A percentile compares a stretch with the other conserved stretches of the same genome.
phyloP scores from a whole-genome alignment of 805 yeast genomes.

The Sungouiozyma intestinalis region DNA sequence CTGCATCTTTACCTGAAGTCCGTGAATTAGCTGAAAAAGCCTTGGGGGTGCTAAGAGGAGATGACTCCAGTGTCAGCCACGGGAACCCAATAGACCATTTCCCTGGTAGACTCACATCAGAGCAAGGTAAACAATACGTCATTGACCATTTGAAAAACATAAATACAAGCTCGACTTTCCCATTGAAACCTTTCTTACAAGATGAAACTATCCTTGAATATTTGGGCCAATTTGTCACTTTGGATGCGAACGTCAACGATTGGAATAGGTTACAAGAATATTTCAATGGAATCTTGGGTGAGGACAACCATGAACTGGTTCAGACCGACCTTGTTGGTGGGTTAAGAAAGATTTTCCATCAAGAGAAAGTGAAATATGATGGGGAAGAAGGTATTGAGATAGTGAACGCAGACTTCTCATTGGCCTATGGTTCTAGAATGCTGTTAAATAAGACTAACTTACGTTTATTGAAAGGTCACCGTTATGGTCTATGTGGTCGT shows the following conservation, averaged over 20 bases:
- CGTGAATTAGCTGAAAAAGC: conserved; percentile 90
- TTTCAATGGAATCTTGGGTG: conserved; percentile 34
- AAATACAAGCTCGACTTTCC: conserved; percentile 5
- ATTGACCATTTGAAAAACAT: conserved; percentile 16
- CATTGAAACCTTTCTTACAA: conserved; percentile 16
- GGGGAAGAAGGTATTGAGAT: conserved; percentile 79
- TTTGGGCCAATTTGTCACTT: conserved; percentile 41
- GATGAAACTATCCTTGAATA: conserved; percentile 34
- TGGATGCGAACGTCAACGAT: conserved; percentile 63
- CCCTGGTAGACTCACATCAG: conserved; percentile 59
- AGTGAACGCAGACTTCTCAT: conserved; percentile 87
- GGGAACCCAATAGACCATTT: conserved; percentile 38
- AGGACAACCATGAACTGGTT: conserved; percentile 27
- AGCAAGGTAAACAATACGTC: conserved; percentile 41
- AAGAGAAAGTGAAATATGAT: conserved; percentile 36
- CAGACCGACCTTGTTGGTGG: conserved; percentile 35
- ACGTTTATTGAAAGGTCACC: conserved; percentile 83
- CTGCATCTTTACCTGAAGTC: conserved; percentile 93
- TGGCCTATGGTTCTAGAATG: conserved; percentile 98
- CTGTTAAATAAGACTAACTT: conserved; percentile 83
- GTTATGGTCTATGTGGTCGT: conserved; percentile 96
- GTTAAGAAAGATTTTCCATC: conserved; percentile 45
- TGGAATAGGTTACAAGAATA: conserved; percentile 56
- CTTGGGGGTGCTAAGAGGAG: conserved; percentile 66
- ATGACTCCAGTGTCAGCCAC: conserved; percentile 46